Conservation (phyloP, 148 eudicot genomes). For the Cornus suecica region DNA sequence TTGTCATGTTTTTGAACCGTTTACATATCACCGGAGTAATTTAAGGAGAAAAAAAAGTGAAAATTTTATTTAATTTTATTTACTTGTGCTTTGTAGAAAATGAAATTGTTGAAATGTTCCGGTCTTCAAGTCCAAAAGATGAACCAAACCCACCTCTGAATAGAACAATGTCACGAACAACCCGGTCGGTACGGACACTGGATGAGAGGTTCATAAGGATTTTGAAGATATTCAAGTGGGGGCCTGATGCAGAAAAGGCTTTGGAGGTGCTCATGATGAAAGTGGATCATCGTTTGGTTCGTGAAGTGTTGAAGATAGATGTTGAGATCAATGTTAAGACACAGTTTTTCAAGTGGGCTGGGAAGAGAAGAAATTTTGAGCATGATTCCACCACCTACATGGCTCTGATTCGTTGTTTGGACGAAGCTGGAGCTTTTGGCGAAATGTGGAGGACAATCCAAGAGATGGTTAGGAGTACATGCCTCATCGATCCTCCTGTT, state of each 20-base stretch:
- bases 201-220: slow-evolving; percentile 91
- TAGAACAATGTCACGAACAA: slow-evolving; percentile 17
- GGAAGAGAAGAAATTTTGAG: slow-evolving; percentile 78
- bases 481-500: slow-evolving; percentile 60
- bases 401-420: slow-evolving; percentile 70
- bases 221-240: slow-evolving; percentile 95
- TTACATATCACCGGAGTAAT: background rate
- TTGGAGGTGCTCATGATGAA: slow-evolving; percentile 79
- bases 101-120: slow-evolving; percentile 88
- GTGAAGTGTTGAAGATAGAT: slow-evolving; percentile 82
- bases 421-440: slow-evolving; percentile 63
- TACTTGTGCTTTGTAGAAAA: slow-evolving; percentile 43
- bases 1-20: background rate
- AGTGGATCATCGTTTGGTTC: slow-evolving; percentile 86
- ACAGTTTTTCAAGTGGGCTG: slow-evolving; percentile 93
- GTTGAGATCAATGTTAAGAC: slow-evolving; percentile 73
- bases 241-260: slow-evolving; percentile 97
- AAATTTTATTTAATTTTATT: background rate
- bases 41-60: background rate
- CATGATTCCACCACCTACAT: slow-evolving; percentile 77
- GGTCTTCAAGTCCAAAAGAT: slow-evolving; percentile 38
- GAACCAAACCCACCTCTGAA: slow-evolving; percentile 31
- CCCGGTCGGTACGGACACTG: slow-evolving; percentile 44
- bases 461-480: slow-evolving; percentile 67
- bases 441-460: slow-evolving; percentile 85